phyloP scores from a whole-genome alignment of 768 basidiomycete species.

The Tricholoma sp. region DNA sequence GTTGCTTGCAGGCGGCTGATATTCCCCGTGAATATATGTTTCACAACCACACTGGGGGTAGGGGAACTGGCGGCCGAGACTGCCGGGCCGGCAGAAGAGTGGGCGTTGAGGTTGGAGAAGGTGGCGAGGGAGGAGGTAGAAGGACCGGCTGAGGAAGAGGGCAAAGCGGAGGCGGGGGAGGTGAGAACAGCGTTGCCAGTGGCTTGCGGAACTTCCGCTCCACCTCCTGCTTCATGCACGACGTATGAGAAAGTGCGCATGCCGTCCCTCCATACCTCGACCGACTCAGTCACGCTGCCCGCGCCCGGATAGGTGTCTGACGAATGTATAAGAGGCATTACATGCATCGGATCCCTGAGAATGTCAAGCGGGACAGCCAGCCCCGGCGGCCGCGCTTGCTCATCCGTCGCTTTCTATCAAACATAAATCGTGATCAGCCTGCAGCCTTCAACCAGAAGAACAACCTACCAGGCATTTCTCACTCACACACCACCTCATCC shows the following conservation, averaged over 20 bases:
- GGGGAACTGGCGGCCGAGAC: background rate
- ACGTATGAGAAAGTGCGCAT: conserved; percentile 30
- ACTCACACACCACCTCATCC: conserved; percentile 43
- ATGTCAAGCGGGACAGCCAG: conserved; percentile 22
- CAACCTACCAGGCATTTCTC: conserved; percentile 32
- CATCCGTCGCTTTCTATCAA: background rate
- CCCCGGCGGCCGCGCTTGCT: background rate
- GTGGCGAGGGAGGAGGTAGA: background rate
- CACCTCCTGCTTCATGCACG: conserved; percentile 6
- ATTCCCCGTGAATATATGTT: conserved; percentile 50
- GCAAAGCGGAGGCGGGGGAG: background rate
- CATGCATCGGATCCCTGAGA: conserved; percentile 32
- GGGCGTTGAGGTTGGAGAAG: background rate
- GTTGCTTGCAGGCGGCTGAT: conserved; percentile 30
- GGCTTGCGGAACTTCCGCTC: background rate
- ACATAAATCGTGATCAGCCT: background rate
- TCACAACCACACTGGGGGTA: conserved; percentile 15
- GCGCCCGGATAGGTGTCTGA: conserved; percentile 21
- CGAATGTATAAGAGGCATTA: conserved; percentile 25
- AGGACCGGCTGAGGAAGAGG: background rate
- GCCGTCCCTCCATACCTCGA: conserved; percentile 23
- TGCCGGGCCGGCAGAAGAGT: background rate
- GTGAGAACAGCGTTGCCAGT: too few species aligned
- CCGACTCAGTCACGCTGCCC: conserved; percentile 7
- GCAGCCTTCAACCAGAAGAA: background rate